Percentiles rank a stretch among this genome's conserved stretches.
These are phyloP conservation scores for Metschnikowia corniflorae DNA, from an alignment of 805 yeast species.

Conservation along the genomic window DNA sequence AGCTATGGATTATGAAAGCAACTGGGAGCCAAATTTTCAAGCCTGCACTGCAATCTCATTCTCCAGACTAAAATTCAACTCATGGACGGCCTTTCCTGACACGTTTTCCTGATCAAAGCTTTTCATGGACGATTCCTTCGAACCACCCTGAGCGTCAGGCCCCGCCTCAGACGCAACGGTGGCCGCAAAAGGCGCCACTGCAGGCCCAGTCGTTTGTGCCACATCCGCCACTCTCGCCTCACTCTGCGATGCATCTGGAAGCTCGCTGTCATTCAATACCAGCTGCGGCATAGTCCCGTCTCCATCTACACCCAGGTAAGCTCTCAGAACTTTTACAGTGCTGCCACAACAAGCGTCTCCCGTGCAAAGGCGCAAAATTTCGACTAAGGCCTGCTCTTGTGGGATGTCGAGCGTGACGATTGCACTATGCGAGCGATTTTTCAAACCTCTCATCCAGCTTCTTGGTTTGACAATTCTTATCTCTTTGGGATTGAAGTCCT, in stretches of 20 bases:
- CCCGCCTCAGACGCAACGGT: neutral
- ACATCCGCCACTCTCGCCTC: neutral
- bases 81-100: slow-evolving; percentile 5
- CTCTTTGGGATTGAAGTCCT: slow-evolving; percentile 43
- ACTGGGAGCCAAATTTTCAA: no score
- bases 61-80: neutral
- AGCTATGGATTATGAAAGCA: no score
- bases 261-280: no score
- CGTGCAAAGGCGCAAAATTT: slow-evolving; percentile 41
- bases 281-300: no score
- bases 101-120: slow-evolving; percentile 7
- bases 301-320: slow-evolving; percentile 9
- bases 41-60: no score
- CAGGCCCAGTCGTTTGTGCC: neutral
- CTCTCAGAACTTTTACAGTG: slow-evolving; percentile 6
- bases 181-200: slow-evolving; percentile 1
- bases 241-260: no score
- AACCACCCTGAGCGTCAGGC: neutral
- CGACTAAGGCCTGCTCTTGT: slow-evolving; percentile 37
- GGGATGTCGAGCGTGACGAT: slow-evolving; percentile 41
- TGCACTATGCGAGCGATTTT: slow-evolving; percentile 45
- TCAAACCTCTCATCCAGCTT: slow-evolving; percentile 26
- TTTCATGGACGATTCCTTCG: slow-evolving; percentile 1
- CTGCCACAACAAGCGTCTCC: slow-evolving; percentile 18
- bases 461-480: slow-evolving; percentile 45